A percentile compares a stretch with the other conserved stretches of the same genome.
These are phyloP conservation scores for Cichorium intybus DNA, from an alignment of 140 eudicot species.

Conservation along the genomic window DNA sequence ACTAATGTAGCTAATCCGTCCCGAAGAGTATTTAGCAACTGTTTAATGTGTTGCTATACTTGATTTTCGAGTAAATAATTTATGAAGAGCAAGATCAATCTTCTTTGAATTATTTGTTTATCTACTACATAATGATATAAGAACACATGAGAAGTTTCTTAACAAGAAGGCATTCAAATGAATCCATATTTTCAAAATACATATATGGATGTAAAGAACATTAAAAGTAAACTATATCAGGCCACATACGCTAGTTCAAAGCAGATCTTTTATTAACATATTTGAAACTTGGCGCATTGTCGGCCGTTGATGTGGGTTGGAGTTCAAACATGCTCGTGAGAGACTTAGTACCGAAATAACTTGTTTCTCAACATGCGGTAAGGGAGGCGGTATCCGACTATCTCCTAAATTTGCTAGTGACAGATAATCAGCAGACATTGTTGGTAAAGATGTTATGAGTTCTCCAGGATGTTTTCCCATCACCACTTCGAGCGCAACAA, in stretches of 20 bases:
- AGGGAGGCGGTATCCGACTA: constrained; percentile 2
- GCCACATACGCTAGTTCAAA: not conserved
- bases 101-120: too few relatives aligned
- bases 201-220: not conserved
- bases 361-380: not conserved
- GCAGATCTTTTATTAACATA: not conserved
- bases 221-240: not conserved
- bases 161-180: not conserved
- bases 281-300: constrained; percentile 10
- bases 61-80: too few relatives aligned
- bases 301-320: not conserved
- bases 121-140: too few relatives aligned
- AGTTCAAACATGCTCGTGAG: constrained; percentile 3
- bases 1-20: too few relatives aligned
- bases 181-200: not conserved
- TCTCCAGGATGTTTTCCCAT: constrained; percentile 10
- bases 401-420: not conserved
- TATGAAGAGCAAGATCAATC: too few relatives aligned
- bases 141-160: not conserved
- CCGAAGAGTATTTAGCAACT: too few relatives aligned
- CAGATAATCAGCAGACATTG: not conserved
- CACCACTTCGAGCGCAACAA: constrained; percentile 15
- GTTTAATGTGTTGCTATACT: too few relatives aligned
- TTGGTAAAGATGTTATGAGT: too few relatives aligned
- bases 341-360: not conserved